Base-by-base conservation (phyloP, 495 filamentous ascomycete genomes). In the Aspergillus diversus region DNA sequence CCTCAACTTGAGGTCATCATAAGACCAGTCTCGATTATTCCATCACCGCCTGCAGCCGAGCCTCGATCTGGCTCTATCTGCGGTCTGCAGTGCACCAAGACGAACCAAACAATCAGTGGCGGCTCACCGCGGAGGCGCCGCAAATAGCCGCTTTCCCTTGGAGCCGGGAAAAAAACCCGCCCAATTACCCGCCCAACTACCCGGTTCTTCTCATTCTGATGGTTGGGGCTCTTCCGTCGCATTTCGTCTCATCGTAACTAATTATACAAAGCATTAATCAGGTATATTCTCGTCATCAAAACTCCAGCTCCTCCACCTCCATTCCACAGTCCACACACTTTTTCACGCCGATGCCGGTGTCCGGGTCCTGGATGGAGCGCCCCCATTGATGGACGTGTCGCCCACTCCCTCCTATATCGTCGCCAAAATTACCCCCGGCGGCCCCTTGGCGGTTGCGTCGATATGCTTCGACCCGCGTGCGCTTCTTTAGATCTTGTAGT, bases 311-410 rank as follows among this genome's bases (percentile, higher is more conserved):
- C 71, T 99, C 96, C 55, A 97, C 90, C 77, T 98, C 93, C 91
- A 98, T 96, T 27, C 92, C 91, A 77, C 96, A 99, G 35, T 87
- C 89, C 57, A 89, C 82, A 74, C 95, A 98, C 4, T 85, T 92
- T 82, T 93, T 96, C 51, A 90, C 87, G 17, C 83, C 89, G 70
- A 90, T 84, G 0, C 93, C 96, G 1, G 81, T 86, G 51, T 93
- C 90, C 42, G 84, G 87, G 69, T 93, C 90, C 74, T 92, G 86
- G 16, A 97, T 83, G 7, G 85, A 75, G 17, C 88, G 77, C 0
- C 95, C 95, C 95, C 95, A 99, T 71, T 96, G 87, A 81, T 99
- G 96, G 54, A 90, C 88, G 83, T 99, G 95, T 71, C 86, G 91
- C 17, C 84, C 83, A 4, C 82, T 80, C 43, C 74, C 83, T 0